Percentiles rank a stretch among this genome's conserved stretches.
These are phyloP conservation scores for Mallotus repandus DNA, from an alignment of 441 rosid genomes.

Conservation along the genomic window DNA sequence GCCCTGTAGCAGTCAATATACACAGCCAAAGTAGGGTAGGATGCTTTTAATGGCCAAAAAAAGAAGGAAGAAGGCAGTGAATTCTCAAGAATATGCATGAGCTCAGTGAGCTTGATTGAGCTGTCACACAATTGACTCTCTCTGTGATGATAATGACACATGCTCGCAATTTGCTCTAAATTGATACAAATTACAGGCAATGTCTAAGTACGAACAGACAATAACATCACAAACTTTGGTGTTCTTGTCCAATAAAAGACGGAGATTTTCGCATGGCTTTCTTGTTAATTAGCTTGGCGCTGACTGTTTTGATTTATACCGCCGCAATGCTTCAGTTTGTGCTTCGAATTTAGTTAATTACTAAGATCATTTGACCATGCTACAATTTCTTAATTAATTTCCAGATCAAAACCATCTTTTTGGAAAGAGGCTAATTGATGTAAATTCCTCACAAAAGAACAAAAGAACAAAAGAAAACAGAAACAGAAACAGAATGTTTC, in stretches of 20 bases:
- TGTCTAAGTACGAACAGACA: constrained; percentile 25
- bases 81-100: not conserved
- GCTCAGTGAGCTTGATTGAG: constrained; percentile 18
- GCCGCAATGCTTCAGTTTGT: not conserved
- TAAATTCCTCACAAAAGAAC: too few relatives aligned
- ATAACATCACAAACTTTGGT: constrained; percentile 25
- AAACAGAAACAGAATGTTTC: not conserved
- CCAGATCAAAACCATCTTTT: not conserved
- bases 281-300: not conserved
- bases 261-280: constrained; percentile 26
- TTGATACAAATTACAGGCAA: constrained; percentile 25
- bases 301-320: not conserved
- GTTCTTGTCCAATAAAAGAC: constrained; percentile 25
- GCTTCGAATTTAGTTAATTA: not conserved
- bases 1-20: constrained; percentile 11
- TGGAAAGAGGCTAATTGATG: too few relatives aligned
- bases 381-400: not conserved
- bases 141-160: constrained; percentile 27
- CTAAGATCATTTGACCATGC: not conserved
- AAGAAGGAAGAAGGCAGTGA: not conserved
- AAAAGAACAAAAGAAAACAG: too few relatives aligned
- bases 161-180: constrained; percentile 10
- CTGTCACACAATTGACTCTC: constrained; percentile 26
- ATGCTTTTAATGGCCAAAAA: not conserved
- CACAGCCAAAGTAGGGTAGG: constrained; percentile 19